Conservation (phyloP, 352 stramenopile species). For the Stephanocyclus meneghinianus region DNA sequence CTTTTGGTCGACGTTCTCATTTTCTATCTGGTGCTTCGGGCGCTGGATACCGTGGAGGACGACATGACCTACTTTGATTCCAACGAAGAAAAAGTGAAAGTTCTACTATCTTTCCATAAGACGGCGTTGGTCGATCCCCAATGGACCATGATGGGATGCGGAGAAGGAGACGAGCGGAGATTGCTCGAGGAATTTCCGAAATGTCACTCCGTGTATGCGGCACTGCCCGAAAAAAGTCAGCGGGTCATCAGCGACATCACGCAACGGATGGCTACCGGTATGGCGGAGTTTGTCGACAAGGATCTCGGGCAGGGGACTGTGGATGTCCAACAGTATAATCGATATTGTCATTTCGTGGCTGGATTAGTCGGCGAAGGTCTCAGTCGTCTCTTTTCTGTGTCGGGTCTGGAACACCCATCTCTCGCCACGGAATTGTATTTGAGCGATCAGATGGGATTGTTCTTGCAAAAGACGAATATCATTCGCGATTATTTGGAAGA, state of each 20-base stretch:
- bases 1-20: constrained; percentile 87
- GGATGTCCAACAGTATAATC: constrained; percentile 86
- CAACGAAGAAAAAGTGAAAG: constrained; percentile 80
- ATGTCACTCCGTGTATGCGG: constrained; percentile 75
- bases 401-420: constrained; percentile 80
- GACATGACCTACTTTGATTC: constrained; percentile 87
- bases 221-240: constrained; percentile 62
- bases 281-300: constrained; percentile 89
- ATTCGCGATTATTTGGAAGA: constrained; percentile 93
- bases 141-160: constrained; percentile 84
- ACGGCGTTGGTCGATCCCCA: constrained; percentile 80
- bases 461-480: constrained; percentile 94
- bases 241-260: constrained; percentile 89
- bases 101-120: constrained; percentile 84
- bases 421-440: constrained; percentile 72
- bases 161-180: constrained; percentile 83
- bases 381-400: constrained; percentile 86
- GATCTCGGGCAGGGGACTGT: constrained; percentile 88
- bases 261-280: constrained; percentile 87
- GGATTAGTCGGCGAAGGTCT: constrained; percentile 90
- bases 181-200: constrained; percentile 86
- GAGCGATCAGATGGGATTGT: constrained; percentile 88
- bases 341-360: constrained; percentile 91
- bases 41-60: constrained; percentile 90
- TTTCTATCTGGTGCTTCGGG: constrained; percentile 90